Conservation (phyloP, 164 flowering plant genomes). For the Aristolochia californica region DNA sequence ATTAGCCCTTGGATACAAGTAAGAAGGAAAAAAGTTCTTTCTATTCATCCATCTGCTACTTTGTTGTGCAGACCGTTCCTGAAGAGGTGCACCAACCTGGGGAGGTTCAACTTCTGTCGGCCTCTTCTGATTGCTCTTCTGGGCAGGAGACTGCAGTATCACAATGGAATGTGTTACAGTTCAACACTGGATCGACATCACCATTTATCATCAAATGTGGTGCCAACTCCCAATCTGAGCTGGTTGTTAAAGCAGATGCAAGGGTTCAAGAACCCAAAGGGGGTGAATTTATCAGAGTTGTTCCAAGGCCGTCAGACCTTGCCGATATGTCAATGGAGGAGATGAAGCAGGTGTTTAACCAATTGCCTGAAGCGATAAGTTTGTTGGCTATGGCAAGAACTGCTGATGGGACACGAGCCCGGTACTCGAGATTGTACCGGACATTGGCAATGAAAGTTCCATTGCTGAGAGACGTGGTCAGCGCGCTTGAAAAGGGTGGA, state of each 20-base stretch:
- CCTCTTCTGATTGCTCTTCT: conserved; percentile 29
- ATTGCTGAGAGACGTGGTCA: conserved; percentile 69
- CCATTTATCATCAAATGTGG: conserved; percentile 97
- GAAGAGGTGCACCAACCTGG: conserved; percentile 56
- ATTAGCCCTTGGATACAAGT: no score
- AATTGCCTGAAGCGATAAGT: conserved; percentile 89
- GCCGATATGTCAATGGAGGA: conserved; percentile 82
- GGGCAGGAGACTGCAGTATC: conserved; percentile 64
- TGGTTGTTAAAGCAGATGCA: conserved; percentile 89
- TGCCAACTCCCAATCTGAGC: conserved; percentile 78
- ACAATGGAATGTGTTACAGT: conserved; percentile 96
- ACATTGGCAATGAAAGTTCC: conserved; percentile 97
- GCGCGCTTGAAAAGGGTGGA: conserved; percentile 89
- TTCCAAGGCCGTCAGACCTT: conserved; percentile 75
- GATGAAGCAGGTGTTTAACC: conserved; percentile 66
- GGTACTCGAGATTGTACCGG: conserved; percentile 85
- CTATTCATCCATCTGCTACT: no score
- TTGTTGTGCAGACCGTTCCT: conserved; percentile 46
- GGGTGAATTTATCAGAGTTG: conserved; percentile 85
- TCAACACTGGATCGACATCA: conserved; percentile 80
- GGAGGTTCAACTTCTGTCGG: conserved; percentile 19
- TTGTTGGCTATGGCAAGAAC: conserved; percentile 88
- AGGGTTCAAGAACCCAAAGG: conserved; percentile 85
- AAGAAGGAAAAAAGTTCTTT: no score
- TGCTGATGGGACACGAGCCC: conserved; percentile 92